Percentiles rank a stretch among this genome's conserved stretches.
Evolutionary conservation across 306 rosid species (phyloP).

Genomic region (Lathyrus oleraceus): DNA sequence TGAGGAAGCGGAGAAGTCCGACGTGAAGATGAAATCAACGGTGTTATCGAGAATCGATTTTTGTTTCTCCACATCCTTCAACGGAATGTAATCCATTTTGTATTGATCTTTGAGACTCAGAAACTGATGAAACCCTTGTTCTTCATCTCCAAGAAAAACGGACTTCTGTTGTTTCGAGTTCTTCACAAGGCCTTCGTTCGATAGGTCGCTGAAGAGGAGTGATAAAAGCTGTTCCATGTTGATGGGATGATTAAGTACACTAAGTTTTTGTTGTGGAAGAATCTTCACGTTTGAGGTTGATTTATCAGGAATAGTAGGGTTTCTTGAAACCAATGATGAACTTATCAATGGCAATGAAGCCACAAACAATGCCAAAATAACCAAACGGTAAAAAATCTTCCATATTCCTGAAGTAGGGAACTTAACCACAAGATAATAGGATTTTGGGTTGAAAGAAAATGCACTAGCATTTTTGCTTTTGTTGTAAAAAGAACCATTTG

Average conservation of each 20-base stretch:
- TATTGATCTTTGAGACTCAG: conserved; percentile 29
- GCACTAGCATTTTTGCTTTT: conserved; percentile 24
- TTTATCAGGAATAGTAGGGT: background rate
- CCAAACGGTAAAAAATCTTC: conserved; percentile 33
- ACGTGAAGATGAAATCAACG: conserved; percentile 48
- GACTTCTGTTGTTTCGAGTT: conserved; percentile 26
- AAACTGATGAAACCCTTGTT: background rate
- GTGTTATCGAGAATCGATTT: conserved; percentile 16
- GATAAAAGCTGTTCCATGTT: conserved; percentile 34
- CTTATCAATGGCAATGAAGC: conserved; percentile 41
- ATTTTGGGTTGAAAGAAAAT: conserved; percentile 27
- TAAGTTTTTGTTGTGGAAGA: background rate
- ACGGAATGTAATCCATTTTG: conserved; percentile 39
- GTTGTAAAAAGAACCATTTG: conserved; percentile 7
- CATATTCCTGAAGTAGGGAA: conserved; percentile 39
- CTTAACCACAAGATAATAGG: conserved; percentile 41
- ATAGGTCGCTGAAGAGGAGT: conserved; percentile 49
- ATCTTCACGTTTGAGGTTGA: background rate
- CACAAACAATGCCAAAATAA: conserved; percentile 45
- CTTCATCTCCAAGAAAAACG: conserved; percentile 34
- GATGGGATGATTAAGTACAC: background rate
- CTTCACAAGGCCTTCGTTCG: conserved; percentile 56
- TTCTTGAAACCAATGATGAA: conserved; percentile 30
- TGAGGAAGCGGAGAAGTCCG: conserved; percentile 35
- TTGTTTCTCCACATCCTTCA: conserved; percentile 38